Percentiles rank a stretch among this genome's conserved stretches.
Conservation (phyloP, 306 rosid genomes). For the Cucurbita argyrosperma region DNA sequence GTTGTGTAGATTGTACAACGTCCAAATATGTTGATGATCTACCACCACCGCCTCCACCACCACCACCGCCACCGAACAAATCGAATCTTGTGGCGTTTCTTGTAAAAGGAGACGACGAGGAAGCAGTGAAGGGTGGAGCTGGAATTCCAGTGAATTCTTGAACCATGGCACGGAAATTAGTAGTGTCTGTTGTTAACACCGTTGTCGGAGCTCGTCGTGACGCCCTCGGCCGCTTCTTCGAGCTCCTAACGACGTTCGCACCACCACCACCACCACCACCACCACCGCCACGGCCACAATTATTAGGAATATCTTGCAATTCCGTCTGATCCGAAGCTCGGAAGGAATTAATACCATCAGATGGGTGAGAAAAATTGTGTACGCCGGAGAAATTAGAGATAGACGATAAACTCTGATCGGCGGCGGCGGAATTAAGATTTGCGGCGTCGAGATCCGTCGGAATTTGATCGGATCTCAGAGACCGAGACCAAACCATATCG, state of each 20-base stretch:
- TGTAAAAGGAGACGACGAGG: constrained; percentile 41
- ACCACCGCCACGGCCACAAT: not conserved
- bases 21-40: not conserved
- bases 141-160: constrained; percentile 98
- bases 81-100: constrained; percentile 45
- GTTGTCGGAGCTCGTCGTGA: constrained; percentile 96
- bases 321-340: not conserved
- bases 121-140: constrained; percentile 58
- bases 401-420: constrained; percentile 9
- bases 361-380: not conserved
- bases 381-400: constrained; percentile 8
- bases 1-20: constrained; percentile 2
- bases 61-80: constrained; percentile 30
- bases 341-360: not conserved
- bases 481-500: constrained; percentile 50
- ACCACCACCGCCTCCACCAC: constrained; percentile 18
- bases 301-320: not conserved
- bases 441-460: constrained; percentile 16
- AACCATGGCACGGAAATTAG: constrained; percentile 96
- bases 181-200: constrained; percentile 75
- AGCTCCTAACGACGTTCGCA: constrained; percentile 26
- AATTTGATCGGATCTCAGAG: constrained; percentile 17
- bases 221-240: constrained; percentile 85
- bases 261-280: not conserved
- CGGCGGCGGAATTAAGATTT: constrained; percentile 3